Base-by-base conservation (phyloP, 2,329 filamentous ascomycete species). In the Pseudocercospora musae region DNA sequence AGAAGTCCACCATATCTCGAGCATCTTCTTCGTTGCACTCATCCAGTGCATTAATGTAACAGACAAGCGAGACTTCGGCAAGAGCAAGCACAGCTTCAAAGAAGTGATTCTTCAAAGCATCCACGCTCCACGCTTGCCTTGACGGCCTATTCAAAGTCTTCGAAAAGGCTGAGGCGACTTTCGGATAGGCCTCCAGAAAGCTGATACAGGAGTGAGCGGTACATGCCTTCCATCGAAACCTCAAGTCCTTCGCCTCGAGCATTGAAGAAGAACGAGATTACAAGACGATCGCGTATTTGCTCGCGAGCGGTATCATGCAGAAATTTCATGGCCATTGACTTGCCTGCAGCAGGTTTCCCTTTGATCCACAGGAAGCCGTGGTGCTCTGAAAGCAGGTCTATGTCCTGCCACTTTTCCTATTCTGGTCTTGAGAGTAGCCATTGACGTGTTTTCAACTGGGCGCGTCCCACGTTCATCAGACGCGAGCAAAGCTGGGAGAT, bases 211-310 rank as follows among this genome's bases (percentile, higher is more conserved):
- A 86, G 58, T 0, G 81, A 82, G 2, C 82, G 76, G 64, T 84
- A 85, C 70, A 86, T 77, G 0, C 84, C 84, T 0, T 72, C 25
- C 0, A 76, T 73, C 0, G 81, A 78, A 57, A 74, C 82, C 50
- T 86, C 81, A 8, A 82, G 68, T 4, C 70, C 31, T 0, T 73
- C 70, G 0, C 80, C 81, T 58, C 79, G 70, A 0, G 80, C 80
- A 59, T 82, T 79, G 73, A 84, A 84, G 73, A 82, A 84, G 68
- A 82, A 84, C 0, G 76, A 78, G 0, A 81, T 59, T 0, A 79
- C 64, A 0, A 72, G 44, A 0, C 63, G 60, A 13, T 68, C 62
- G 2, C 53, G 25, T 1, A 13, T 5, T 23, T 56, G 64, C 18
- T 64, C 64, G n/a, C 65, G 48, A 15, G 63, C 57, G 10, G 61